These are phyloP conservation scores for Colletotrichum sp. DNA, from an alignment of 2,329 filamentous ascomycete genomes.

Conservation along the genomic window DNA sequence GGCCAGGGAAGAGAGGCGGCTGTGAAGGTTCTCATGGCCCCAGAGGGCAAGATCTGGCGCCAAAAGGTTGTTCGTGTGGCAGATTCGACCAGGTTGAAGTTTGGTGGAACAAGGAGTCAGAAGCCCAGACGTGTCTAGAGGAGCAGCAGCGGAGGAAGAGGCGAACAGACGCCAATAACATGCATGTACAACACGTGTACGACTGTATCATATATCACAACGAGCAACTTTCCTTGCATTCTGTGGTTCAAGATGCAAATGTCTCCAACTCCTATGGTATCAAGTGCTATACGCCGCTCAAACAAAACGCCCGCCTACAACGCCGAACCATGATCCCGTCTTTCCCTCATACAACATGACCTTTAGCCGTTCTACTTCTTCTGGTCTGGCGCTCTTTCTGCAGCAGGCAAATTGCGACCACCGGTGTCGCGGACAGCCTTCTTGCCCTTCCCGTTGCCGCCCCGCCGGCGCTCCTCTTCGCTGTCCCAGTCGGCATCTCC, in stretches of 20 bases:
- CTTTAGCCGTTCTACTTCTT: background rate
- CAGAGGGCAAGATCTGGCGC: conserved; percentile 79
- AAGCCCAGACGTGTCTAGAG: conserved; percentile 77
- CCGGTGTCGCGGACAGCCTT: conserved; percentile 52
- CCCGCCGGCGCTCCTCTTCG: conserved; percentile 47
- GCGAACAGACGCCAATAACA: background rate
- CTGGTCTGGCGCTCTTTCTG: conserved; percentile 53
- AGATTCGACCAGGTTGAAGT: conserved; percentile 90
- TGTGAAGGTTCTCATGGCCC: conserved; percentile 86
- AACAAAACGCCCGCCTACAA: conserved; percentile 2
- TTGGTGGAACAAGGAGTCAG: conserved; percentile 89
- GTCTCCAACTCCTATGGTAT: conserved; percentile 17
- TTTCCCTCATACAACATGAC: background rate
- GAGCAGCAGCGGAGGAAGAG: background rate
- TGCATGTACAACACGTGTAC: conserved; percentile 42
- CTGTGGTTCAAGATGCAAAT: conserved; percentile 8
- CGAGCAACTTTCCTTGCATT: conserved; percentile 16
- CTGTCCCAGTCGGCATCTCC: conserved; percentile 47
- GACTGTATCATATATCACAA: conserved; percentile 36
- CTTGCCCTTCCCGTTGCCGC: conserved; percentile 48
- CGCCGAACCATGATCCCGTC: background rate
- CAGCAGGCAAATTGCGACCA: conserved; percentile 55
- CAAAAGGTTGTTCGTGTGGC: conserved; percentile 79
- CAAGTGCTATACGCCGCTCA: conserved; percentile 15
- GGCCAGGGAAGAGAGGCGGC: conserved; percentile 87